A percentile compares a stretch with the other conserved stretches of the same genome.
These are phyloP conservation scores for Tolypocladium paradoxum DNA, from an alignment of 2,329 filamentous ascomycete genomes.

Conservation along the genomic window DNA sequence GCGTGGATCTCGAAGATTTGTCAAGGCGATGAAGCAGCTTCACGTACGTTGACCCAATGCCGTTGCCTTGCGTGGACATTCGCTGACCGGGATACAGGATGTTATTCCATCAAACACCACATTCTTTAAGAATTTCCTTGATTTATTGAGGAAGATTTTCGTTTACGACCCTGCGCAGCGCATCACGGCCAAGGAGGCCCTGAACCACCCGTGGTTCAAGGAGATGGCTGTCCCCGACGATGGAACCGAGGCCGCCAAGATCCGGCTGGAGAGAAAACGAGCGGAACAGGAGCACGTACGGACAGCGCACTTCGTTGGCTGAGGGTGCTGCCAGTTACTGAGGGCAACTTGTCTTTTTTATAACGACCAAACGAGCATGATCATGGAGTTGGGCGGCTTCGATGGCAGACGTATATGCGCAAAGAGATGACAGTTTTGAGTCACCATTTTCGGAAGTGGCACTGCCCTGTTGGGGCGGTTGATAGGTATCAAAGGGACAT, in stretches of 20 bases:
- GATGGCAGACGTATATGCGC: slow-evolving; percentile 5
- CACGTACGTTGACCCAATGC: slow-evolving; percentile 35
- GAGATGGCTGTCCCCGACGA: slow-evolving; percentile 53
- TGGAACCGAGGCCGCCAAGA: slow-evolving; percentile 57
- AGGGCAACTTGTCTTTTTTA: neutral
- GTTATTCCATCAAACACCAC: slow-evolving; percentile 50
- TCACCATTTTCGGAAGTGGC: neutral
- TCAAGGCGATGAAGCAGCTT: slow-evolving; percentile 61
- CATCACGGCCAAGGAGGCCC: slow-evolving; percentile 55
- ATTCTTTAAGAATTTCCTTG: slow-evolving; percentile 53
- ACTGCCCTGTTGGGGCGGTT: neutral
- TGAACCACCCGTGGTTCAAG: slow-evolving; percentile 59
- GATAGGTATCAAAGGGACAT: neutral
- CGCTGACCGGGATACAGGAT: slow-evolving; percentile 35
- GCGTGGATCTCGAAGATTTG: slow-evolving; percentile 53
- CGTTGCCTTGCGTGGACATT: slow-evolving; percentile 26
- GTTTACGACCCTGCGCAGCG: slow-evolving; percentile 55
- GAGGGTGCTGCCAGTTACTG: slow-evolving; percentile 10
- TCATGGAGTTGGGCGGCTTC: slow-evolving; percentile 14
- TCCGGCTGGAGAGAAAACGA: slow-evolving; percentile 42
- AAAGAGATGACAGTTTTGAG: neutral
- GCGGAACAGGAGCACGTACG: slow-evolving; percentile 24
- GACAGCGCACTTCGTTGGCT: slow-evolving; percentile 13
- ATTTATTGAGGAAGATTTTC: slow-evolving; percentile 56
- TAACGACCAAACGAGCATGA: slow-evolving; percentile 22